phyloP scores from a whole-genome alignment of 2,329 filamentous ascomycete genomes.

The Coleophoma eucalyptorum region DNA sequence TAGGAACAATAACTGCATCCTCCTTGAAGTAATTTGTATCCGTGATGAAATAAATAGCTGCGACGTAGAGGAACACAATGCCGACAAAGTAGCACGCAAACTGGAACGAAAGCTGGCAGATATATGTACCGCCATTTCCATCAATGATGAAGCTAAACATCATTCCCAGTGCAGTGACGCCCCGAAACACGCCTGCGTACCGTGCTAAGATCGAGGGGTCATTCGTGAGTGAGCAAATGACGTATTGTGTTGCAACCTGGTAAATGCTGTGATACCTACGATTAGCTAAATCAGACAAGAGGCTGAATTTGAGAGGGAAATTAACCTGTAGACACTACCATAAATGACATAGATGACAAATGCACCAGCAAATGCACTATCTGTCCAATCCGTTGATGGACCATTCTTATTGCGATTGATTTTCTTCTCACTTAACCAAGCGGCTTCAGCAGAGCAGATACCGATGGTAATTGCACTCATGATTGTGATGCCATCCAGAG shows the following conservation, averaged over 20 bases:
- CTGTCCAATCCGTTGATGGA: not conserved
- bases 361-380: not conserved
- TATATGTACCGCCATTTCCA: not conserved
- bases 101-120: not conserved
- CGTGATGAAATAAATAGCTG: slow-evolving; percentile 1
- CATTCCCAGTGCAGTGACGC: no score
- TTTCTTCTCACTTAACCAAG: not conserved
- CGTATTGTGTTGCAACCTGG: no score
- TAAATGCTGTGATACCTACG: not conserved
- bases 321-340: not conserved
- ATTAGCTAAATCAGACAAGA: not conserved
- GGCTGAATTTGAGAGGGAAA: not conserved
- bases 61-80: slow-evolving; percentile 2
- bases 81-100: not conserved
- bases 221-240: no score
- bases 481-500: not conserved
- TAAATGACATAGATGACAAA: not conserved
- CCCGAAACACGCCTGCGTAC: no score
- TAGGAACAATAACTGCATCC: slow-evolving; percentile 1
- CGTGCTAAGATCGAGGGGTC: no score
- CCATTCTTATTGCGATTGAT: not conserved
- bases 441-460: not conserved
- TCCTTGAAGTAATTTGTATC: slow-evolving; percentile 5
- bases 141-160: no score
- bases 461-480: not conserved